Conservation (phyloP, 371 early-diverging fungal species). For the Mucor mucedo region DNA sequence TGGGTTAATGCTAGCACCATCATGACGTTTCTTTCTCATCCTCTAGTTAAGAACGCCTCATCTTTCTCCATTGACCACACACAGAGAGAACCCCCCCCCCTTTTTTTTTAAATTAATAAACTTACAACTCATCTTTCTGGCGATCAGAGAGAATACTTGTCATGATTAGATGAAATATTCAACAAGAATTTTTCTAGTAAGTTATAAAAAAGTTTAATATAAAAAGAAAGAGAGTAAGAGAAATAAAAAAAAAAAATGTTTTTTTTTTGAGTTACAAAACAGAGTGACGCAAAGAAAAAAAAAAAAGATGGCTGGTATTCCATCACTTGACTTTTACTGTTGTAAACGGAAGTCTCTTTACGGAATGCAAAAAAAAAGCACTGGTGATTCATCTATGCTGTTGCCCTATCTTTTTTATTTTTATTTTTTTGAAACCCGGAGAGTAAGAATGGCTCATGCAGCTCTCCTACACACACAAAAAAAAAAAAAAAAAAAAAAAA, state of each 20-base stretch:
- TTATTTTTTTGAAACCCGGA: too few relatives aligned
- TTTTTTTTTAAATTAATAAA: constrained; percentile 4
- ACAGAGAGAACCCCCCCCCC: too few relatives aligned
- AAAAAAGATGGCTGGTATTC: background rate
- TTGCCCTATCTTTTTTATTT: too few relatives aligned
- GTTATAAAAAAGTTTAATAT: background rate
- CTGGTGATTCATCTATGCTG: too few relatives aligned
- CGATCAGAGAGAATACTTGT: constrained; percentile 35
- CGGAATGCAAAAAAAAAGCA: background rate
- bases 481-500: too few relatives aligned
- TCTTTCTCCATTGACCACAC: too few relatives aligned
- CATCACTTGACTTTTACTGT: background rate
- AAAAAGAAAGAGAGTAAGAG: background rate
- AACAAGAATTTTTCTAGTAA: too few relatives aligned
- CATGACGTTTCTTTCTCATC: too few relatives aligned
- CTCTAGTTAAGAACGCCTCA: too few relatives aligned
- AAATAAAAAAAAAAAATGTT: background rate
- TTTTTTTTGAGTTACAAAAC: constrained; percentile 3
- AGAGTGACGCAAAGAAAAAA: constrained; percentile 4
- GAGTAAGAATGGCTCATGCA: too few relatives aligned
- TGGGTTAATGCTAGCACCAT: background rate
- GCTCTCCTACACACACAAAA: too few relatives aligned
- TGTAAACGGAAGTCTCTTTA: background rate
- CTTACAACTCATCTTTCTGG: constrained; percentile 39
- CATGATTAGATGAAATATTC: constrained; percentile 44